Percentiles rank a stretch among this genome's conserved stretches.
Evolutionary conservation across 257 asterid genomes (phyloP).

Genomic region (Mentha longifolia): DNA sequence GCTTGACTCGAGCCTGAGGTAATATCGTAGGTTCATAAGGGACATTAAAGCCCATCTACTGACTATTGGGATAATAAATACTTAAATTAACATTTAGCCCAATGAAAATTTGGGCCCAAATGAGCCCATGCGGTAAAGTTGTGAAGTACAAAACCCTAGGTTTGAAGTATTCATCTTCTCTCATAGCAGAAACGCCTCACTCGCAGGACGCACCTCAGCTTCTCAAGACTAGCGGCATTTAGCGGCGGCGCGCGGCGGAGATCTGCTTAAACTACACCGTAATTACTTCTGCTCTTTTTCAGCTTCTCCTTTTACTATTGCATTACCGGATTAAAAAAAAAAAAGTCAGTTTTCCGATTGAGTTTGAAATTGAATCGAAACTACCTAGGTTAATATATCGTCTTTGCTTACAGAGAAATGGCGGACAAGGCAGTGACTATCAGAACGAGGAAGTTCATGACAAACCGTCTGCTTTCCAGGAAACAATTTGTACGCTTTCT

Average conservation of each 20-base stretch:
- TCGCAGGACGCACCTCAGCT: slow-evolving; percentile 24
- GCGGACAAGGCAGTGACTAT: slow-evolving; percentile 95
- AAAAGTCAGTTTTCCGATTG: background rate
- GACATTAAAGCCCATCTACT: no score
- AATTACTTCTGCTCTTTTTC: background rate
- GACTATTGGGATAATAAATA: no score
- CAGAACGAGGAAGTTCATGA: slow-evolving; percentile 89
- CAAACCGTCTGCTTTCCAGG: slow-evolving; percentile 85
- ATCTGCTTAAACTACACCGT: slow-evolving; percentile 39
- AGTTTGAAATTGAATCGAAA: slow-evolving; percentile 24
- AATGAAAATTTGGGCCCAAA: slow-evolving; percentile 9
- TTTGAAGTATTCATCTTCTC: background rate
- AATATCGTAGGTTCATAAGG: no score
- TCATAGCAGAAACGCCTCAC: slow-evolving; percentile 33
- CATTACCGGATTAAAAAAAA: background rate
- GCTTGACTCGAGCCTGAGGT: no score
- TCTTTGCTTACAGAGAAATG: slow-evolving; percentile 50
- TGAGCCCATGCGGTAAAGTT: background rate
- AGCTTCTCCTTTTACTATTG: background rate
- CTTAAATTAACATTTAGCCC: no score
- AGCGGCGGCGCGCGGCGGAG: slow-evolving; percentile 38
- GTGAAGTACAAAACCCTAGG: slow-evolving; percentile 42
- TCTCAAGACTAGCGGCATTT: slow-evolving; percentile 30
- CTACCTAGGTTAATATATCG: background rate
- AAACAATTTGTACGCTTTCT: slow-evolving; percentile 69